A percentile compares a stretch with the other conserved stretches of the same genome.
phyloP scores from a whole-genome alignment of 2,329 filamentous ascomycete genomes.

The Fusarium luffae region DNA sequence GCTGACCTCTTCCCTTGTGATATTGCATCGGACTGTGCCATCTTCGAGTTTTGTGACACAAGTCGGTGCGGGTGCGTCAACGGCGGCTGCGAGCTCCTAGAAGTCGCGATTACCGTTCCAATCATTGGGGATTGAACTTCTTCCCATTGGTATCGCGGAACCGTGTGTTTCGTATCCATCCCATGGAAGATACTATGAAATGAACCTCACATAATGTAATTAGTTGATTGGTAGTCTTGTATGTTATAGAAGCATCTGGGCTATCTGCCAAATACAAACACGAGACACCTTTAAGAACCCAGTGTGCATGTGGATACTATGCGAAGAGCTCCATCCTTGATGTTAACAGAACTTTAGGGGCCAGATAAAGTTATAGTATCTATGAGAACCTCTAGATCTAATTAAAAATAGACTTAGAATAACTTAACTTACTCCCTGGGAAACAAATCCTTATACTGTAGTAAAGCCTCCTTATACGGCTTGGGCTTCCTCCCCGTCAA shows the following conservation, averaged over 20 bases:
- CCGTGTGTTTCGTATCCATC: neutral
- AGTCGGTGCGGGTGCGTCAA: neutral
- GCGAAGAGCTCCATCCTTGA: no score
- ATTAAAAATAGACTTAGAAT: neutral
- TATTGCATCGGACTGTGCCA: neutral
- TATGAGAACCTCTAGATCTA: no score
- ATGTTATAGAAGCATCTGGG: no score
- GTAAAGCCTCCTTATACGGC: constrained; percentile 32
- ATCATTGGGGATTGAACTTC: neutral
- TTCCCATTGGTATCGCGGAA: neutral
- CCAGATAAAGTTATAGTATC: no score
- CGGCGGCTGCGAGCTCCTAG: neutral
- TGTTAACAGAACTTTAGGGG: no score
- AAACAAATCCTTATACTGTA: constrained; percentile 40
- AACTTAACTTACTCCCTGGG: constrained; percentile 4
- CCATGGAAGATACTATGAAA: neutral
- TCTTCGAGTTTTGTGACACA: neutral
- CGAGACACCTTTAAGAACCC: no score
- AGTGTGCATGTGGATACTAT: no score
- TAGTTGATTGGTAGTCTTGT: no score
- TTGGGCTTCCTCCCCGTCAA: constrained; percentile 37
- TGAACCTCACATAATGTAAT: neutral
- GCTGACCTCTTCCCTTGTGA: neutral
- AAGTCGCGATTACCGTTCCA: neutral
- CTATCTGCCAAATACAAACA: no score